phyloP scores from a whole-genome alignment of 179 eudicot genomes.

The Drosera spatulata region DNA sequence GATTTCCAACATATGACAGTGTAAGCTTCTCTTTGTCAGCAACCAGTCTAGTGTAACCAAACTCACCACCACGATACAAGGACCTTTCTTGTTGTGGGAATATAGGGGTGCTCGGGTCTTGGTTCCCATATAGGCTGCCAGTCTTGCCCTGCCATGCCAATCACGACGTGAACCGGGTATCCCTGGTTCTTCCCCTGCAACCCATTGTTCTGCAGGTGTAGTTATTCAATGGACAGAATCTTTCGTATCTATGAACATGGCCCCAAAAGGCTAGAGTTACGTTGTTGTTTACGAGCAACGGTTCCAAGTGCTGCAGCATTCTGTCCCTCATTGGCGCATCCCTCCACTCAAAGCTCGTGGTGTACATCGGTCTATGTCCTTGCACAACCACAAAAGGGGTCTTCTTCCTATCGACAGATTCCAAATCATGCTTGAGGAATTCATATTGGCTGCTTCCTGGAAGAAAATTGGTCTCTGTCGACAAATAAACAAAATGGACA shows the following conservation, averaged over 20 bases:
- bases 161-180: conserved; percentile 71
- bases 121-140: conserved; percentile 97
- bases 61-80: conserved; percentile 76
- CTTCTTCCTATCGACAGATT: conserved; percentile 60
- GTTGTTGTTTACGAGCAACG: conserved; percentile 69
- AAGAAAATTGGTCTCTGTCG: conserved; percentile 89
- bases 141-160: conserved; percentile 97
- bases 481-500: conserved; percentile 83
- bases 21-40: conserved; percentile 80
- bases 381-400: conserved; percentile 92
- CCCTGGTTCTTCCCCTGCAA: conserved; percentile 24
- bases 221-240: conserved; percentile 87
- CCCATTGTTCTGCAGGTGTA: conserved; percentile 59
- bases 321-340: conserved; percentile 52
- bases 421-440: conserved; percentile 75
- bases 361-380: conserved; percentile 99
- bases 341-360: conserved; percentile 56
- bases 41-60: conserved; percentile 77
- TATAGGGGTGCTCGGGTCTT: conserved; percentile 64
- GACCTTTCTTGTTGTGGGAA: conserved; percentile 74
- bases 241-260: conserved; percentile 87
- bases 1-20: conserved; percentile 80
- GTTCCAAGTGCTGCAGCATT: conserved; percentile 63
- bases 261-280: conserved; percentile 96
- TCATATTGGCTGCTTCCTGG: conserved; percentile 65